phyloP scores from a whole-genome alignment of 192 early-diverging fungal species.

The Coemansia sp. region DNA sequence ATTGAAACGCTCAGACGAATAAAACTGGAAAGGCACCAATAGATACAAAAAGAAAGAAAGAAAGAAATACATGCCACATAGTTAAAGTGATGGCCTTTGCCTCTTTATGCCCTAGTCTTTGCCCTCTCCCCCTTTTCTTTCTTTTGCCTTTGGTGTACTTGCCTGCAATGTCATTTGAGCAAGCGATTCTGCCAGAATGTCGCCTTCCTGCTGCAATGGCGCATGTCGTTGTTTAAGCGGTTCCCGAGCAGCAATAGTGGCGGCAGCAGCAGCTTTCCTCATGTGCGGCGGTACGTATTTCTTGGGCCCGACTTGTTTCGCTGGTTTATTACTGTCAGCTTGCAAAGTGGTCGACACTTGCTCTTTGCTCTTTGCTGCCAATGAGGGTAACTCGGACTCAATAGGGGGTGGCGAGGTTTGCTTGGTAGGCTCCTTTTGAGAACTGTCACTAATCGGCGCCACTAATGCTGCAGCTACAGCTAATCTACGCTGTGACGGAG shows the following conservation, averaged over 20 bases:
- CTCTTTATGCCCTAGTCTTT: too few species aligned
- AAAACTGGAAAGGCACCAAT: background rate
- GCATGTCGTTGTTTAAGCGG: background rate
- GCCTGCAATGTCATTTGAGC: background rate
- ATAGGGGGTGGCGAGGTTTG: background rate
- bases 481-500: conserved; percentile 17
- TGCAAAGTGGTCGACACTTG: too few species aligned
- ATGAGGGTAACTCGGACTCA: background rate
- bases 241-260: background rate
- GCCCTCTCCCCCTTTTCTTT: too few species aligned
- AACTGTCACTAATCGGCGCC: too few species aligned
- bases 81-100: too few species aligned
- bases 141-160: background rate
- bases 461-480: background rate
- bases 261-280: background rate
- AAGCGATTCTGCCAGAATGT: conserved; percentile 2
- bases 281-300: background rate
- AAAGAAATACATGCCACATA: background rate
- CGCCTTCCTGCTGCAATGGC: background rate
- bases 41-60: background rate
- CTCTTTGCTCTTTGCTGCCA: background rate
- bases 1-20: background rate
- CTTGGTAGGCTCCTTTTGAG: background rate
- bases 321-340: background rate
- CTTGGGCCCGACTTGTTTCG: background rate